Percentiles rank a stretch among this genome's conserved stretches.
phyloP scores from a whole-genome alignment of 1,139 yeast genomes.

The Blastobotrys persicus region DNA sequence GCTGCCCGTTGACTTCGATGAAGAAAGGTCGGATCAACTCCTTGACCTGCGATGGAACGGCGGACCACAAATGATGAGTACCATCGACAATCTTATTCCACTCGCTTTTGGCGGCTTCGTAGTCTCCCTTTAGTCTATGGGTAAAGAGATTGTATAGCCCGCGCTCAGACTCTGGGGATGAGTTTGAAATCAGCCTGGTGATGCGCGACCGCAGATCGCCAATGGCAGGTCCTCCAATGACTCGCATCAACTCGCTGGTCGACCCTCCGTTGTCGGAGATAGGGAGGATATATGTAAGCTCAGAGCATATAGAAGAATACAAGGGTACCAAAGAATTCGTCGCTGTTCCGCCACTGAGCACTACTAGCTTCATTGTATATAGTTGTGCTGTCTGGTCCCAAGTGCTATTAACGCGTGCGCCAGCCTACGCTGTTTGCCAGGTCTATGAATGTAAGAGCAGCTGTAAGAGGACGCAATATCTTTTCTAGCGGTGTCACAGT shows the following conservation, averaged over 20 bases:
- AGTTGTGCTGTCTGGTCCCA: not conserved
- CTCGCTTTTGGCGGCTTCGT: slow-evolving; percentile 56
- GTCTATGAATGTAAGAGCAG: too few relatives aligned
- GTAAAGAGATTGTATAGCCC: slow-evolving; percentile 48
- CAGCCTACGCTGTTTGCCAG: too few relatives aligned
- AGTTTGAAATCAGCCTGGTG: slow-evolving; percentile 54
- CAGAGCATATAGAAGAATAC: slow-evolving; percentile 44
- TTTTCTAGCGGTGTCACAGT: too few relatives aligned
- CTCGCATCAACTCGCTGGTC: slow-evolving; percentile 84
- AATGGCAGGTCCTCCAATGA: slow-evolving; percentile 92
- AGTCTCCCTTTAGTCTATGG: slow-evolving; percentile 56
- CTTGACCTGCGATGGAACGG: slow-evolving; percentile 58
- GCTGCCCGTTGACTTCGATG: slow-evolving; percentile 74
- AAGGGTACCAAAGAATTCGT: slow-evolving; percentile 60
- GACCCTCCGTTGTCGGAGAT: slow-evolving; percentile 95
- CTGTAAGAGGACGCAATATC: too few relatives aligned
- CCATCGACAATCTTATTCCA: slow-evolving; percentile 85
- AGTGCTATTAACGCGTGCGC: too few relatives aligned
- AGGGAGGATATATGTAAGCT: slow-evolving; percentile 68
- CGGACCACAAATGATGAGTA: slow-evolving; percentile 65
- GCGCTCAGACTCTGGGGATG: slow-evolving; percentile 36
- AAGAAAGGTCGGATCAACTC: slow-evolving; percentile 77
- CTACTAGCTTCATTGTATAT: slow-evolving; percentile 28
- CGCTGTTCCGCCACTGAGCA: slow-evolving; percentile 73
- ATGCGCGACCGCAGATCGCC: slow-evolving; percentile 87